Conservation (phyloP, 768 basidiomycete genomes). For the Kwoniella shandongensis region DNA sequence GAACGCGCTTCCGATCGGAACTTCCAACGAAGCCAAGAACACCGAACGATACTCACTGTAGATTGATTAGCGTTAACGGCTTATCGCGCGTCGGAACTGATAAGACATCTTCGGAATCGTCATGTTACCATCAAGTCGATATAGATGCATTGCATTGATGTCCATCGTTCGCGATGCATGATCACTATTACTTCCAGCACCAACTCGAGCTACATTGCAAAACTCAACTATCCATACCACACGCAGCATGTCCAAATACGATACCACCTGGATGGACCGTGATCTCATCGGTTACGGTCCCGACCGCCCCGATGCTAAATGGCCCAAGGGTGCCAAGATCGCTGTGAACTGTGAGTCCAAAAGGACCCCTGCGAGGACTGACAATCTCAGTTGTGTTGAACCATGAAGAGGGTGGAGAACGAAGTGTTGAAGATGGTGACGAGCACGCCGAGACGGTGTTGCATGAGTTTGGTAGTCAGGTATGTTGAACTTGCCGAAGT, state of each 20-base stretch:
- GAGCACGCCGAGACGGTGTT: constrained; percentile 30
- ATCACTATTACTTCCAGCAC: too few species aligned
- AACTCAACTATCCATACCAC: constrained; percentile 1
- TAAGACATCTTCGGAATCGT: too few species aligned
- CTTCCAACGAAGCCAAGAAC: too few species aligned
- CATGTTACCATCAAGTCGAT: too few species aligned
- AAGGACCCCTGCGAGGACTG: not conserved
- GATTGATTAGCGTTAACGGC: too few species aligned
- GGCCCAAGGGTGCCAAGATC: constrained; percentile 42
- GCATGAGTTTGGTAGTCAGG: constrained; percentile 28
- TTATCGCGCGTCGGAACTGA: too few species aligned
- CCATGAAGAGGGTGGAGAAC: constrained; percentile 35
- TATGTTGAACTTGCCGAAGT: constrained; percentile 1
- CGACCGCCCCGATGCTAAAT: constrained; percentile 33
- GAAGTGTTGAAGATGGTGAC: constrained; percentile 27
- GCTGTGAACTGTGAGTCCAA: constrained; percentile 31
- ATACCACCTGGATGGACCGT: constrained; percentile 26
- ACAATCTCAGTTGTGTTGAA: constrained; percentile 17
- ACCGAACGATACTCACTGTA: too few species aligned
- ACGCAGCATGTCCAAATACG: constrained; percentile 7
- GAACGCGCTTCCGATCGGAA: too few species aligned
- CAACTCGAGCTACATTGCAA: too few species aligned
- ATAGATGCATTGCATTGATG: too few species aligned
- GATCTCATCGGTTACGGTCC: constrained; percentile 39
- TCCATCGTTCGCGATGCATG: too few species aligned